Evolutionary conservation across 1,139 yeast genomes (phyloP).

Genomic region (Casaregolazyma lundiana): DNA sequence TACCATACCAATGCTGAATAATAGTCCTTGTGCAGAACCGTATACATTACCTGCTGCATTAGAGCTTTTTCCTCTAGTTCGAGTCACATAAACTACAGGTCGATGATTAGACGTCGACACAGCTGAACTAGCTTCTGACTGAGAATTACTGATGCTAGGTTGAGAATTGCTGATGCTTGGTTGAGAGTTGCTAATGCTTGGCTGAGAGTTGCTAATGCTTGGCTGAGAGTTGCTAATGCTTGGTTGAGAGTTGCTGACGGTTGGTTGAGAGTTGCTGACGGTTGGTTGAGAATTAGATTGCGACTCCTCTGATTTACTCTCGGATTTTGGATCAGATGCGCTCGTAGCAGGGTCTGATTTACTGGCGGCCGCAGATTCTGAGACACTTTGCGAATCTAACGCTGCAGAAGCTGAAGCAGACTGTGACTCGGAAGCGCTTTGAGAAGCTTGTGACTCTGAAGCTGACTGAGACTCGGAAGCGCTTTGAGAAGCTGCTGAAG

Average conservation of each 20-base stretch:
- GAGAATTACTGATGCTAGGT: background rate
- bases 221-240: background rate
- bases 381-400: background rate
- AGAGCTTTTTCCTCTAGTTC: slow-evolving; percentile 6
- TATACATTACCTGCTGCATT: background rate
- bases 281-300: background rate
- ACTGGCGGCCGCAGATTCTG: background rate
- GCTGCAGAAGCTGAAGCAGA: background rate
- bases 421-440: background rate
- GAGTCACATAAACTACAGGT: slow-evolving; percentile 9
- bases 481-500: background rate
- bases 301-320: background rate
- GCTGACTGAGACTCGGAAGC: background rate
- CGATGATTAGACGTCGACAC: background rate
- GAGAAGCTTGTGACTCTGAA: background rate
- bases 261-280: background rate
- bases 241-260: background rate
- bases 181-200: background rate
- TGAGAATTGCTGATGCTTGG: background rate
- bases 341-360: background rate
- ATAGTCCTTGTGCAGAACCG: background rate
- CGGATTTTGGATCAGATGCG: background rate
- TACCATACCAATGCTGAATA: slow-evolving; percentile 1
- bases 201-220: background rate
- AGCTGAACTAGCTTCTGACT: background rate